Percentiles rank a stretch among this genome's conserved stretches.
These are phyloP conservation scores for Periconia macrospinosa DNA, from an alignment of 2,329 filamentous ascomycete species.

Conservation along the genomic window DNA sequence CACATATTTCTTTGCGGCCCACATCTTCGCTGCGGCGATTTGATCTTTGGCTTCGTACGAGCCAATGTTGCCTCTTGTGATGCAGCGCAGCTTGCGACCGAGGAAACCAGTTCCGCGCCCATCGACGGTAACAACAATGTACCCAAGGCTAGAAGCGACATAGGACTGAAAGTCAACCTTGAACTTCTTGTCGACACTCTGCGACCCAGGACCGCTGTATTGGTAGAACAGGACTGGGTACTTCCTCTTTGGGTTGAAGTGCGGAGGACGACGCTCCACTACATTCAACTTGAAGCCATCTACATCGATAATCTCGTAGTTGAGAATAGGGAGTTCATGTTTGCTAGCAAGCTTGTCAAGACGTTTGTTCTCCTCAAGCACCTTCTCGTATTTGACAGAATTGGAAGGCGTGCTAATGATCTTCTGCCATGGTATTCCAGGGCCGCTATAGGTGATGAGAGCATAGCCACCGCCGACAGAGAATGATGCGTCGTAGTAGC, in stretches of 20 bases:
- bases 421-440: conserved; percentile 86
- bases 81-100: conserved; percentile 79
- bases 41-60: conserved; percentile 86
- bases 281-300: conserved; percentile 73
- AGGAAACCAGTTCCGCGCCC: conserved; percentile 90
- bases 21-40: conserved; percentile 84
- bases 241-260: conserved; percentile 80
- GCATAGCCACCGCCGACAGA: conserved; percentile 80
- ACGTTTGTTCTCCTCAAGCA: conserved; percentile 75
- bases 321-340: conserved; percentile 79
- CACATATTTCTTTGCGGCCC: conserved; percentile 79
- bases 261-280: conserved; percentile 83
- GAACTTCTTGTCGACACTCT: conserved; percentile 81
- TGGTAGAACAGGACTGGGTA: conserved; percentile 95
- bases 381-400: conserved; percentile 63
- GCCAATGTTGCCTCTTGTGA: conserved; percentile 81
- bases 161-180: conserved; percentile 87
- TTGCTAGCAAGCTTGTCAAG: conserved; percentile 71
- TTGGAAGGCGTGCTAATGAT: conserved; percentile 81
- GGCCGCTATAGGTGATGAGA: conserved; percentile 81
- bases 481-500: conserved; percentile 82
- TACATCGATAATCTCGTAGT: conserved; percentile 83
- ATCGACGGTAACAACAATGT: conserved; percentile 93
- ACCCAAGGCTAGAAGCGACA: conserved; percentile 80
- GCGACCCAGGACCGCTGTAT: conserved; percentile 93